Evolutionary conservation across 192 early-diverging fungal genomes (phyloP), one percentile per base, ranked within the genome.

Genomic region (Coemansia guatemalensis): DNA sequence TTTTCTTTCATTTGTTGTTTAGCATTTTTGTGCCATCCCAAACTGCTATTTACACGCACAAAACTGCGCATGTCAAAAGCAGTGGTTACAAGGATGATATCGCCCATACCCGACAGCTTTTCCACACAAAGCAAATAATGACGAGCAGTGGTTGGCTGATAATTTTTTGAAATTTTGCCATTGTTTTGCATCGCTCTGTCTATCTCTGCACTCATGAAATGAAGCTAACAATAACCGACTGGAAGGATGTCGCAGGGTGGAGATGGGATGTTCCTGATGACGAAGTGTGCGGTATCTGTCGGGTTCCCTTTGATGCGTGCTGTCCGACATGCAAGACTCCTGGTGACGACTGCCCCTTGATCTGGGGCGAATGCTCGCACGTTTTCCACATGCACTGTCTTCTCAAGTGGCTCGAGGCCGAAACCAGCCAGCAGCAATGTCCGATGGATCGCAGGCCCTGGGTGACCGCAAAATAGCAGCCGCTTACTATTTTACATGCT

Each of bases 341-440:
- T 0, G 93, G 93, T 24, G 93, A 94, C 66, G 88, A 92, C 56
- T 95, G 93, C 55, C 89, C 93, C 9, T 64, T 93, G 35, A 84
- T 95, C 27, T 92, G 89, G 90, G 95, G 95, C 61, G 86, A 93
- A 57, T 98, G 95, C 81, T 85, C 78, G 25, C 95, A 98, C 65
- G 88, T 88, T 6, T 98, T 98, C 73, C 95, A 98, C 73, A 86
- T 96, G 85, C 95, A 98, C 73, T 98, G 95, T 61, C 77, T 97
- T 22, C 68, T 86, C 44, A 93, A 91, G 47, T 94, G 92, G 92
- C 76, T 92, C 32, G 69, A 83, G 22, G 82, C 87, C 17, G 87
- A 92, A 27, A 79, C 73, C 18, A 90, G 87, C 54, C 85, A 86
- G 47, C 84, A 88, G 52, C 88, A 83, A 24, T 97, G 95, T 70